Evolutionary conservation across 2,329 filamentous ascomycete species (phyloP).

Genomic region (Neopestalotiopsis sp.): DNA sequence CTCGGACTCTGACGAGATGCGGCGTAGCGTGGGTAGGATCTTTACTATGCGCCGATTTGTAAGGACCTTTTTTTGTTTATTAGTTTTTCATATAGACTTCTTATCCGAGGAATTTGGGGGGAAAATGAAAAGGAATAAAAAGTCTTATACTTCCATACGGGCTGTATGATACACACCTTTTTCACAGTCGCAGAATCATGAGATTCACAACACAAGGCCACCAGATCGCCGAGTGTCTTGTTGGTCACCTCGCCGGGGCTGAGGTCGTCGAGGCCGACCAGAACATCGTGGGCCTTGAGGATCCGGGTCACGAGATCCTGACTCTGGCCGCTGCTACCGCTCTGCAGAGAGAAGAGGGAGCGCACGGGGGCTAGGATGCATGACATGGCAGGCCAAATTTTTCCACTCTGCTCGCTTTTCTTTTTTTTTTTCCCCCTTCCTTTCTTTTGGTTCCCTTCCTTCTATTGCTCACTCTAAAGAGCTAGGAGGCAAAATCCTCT

Average conservation of each 20-base stretch:
- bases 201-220: background rate
- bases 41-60: conserved; percentile 33
- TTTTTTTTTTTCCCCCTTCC: no score
- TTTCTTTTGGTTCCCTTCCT: no score
- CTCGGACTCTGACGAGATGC: conserved; percentile 49
- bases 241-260: conserved; percentile 6
- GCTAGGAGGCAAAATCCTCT: no score
- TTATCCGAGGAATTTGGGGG: background rate
- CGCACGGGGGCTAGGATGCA: background rate
- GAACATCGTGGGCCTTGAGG: background rate
- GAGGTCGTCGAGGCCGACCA: conserved; percentile 6
- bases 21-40: conserved; percentile 42
- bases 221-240: conserved; percentile 9
- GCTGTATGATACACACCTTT: background rate
- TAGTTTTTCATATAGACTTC: no score
- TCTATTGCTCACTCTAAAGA: no score
- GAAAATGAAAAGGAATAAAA: background rate
- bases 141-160: no score
- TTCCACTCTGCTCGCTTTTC: background rate
- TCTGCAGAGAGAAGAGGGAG: background rate
- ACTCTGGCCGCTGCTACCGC: background rate
- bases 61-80: conserved; percentile 36
- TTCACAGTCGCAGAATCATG: conserved; percentile 13
- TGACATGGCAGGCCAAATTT: background rate
- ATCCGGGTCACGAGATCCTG: background rate